Evolutionary conservation across 2,329 filamentous ascomycete species (phyloP), one percentile per base, ranked within the genome.

Genomic region (Talaromyces sp.): DNA sequence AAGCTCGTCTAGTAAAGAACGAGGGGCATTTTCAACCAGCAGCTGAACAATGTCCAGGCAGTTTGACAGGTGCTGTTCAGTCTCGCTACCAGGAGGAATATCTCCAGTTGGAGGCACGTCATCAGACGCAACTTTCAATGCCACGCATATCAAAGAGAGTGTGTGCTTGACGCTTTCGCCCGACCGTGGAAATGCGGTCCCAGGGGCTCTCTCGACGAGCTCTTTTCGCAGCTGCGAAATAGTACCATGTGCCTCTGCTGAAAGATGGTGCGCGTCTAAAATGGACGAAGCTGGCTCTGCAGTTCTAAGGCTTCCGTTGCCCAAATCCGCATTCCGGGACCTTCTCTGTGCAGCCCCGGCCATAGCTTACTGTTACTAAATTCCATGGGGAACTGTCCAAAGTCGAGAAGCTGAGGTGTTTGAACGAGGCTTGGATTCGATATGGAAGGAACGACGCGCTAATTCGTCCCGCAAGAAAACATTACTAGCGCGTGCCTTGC

Each of bases 101-200:
- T 92, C 85, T 70, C 85, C 59, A 57, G 49, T 58, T 42, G 63
- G 49, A 44, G 52, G 13, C 7, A 59, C 70, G 44, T 69, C 67
- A 42, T 69, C 67, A 13, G 97, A 80, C 25, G 92, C 89, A 62
- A 91, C 90, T 70, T 90, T 88, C 56, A 89, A 83, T 67, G 95
- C 90, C 64, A 96, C 89, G 70, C 90, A 92, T 58, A 96, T 88
- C 56, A 97, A 84, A 75, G 92, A 90, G 69, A 92, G 89, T 67
- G 96, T 93, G 72, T 96, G 88, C 57, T 88, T 84, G 52, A 90
- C 77, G 66, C 89, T 87, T 52, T 90, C 86, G 64, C 88, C 84
- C 1, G 81, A 70, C 13, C 85, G 83, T 33, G 76, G 63, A 52
- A 77, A 74, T 49, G 73, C 76, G 0, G 44, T 47, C 44, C 75